Percentiles rank a stretch among this genome's conserved stretches.
These are phyloP conservation scores for Pistacia atlantica DNA, from an alignment of 345 rosid genomes.

Conservation along the genomic window DNA sequence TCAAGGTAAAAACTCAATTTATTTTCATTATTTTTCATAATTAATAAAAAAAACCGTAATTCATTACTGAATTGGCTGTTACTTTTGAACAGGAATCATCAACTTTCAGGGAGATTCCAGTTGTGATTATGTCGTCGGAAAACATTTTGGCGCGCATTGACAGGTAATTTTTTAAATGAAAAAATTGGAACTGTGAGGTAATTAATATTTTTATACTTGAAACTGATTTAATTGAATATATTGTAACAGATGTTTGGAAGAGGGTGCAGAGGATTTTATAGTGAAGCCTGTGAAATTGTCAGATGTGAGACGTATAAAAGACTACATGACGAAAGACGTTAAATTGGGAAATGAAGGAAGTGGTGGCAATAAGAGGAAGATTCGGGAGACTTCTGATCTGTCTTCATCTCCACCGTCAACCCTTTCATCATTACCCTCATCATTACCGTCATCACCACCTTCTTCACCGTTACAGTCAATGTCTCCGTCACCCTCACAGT, in stretches of 20 bases:
- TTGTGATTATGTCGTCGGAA: conserved; percentile 96
- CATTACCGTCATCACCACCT: conserved; percentile 26
- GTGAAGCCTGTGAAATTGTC: conserved; percentile 91
- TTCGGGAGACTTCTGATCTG: conserved; percentile 42
- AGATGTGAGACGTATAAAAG: conserved; percentile 77
- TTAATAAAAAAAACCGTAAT: too few relatives aligned
- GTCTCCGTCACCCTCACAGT: conserved; percentile 32
- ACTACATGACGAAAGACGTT: conserved; percentile 46
- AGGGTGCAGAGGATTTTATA: conserved; percentile 93
- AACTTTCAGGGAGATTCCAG: conserved; percentile 69
- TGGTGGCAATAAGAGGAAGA: conserved; percentile 63
- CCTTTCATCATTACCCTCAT: conserved; percentile 20
- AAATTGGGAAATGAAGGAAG: conserved; percentile 15
- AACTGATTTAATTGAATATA: background rate
- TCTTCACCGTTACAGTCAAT: conserved; percentile 16
- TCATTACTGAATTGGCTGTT: background rate
- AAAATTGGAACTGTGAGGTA: background rate
- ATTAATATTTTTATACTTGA: background rate
- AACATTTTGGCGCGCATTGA: conserved; percentile 78
- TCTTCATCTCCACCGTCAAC: conserved; percentile 32
- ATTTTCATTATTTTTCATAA: background rate
- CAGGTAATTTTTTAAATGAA: conserved; percentile 40
- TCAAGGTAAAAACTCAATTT: conserved; percentile 54
- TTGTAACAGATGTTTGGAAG: conserved; percentile 75
- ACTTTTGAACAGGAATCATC: conserved; percentile 67